These are phyloP conservation scores for Apiotrichum mycotoxinovorans DNA, from an alignment of 1,284 basidiomycete species.

Conservation along the genomic window DNA sequence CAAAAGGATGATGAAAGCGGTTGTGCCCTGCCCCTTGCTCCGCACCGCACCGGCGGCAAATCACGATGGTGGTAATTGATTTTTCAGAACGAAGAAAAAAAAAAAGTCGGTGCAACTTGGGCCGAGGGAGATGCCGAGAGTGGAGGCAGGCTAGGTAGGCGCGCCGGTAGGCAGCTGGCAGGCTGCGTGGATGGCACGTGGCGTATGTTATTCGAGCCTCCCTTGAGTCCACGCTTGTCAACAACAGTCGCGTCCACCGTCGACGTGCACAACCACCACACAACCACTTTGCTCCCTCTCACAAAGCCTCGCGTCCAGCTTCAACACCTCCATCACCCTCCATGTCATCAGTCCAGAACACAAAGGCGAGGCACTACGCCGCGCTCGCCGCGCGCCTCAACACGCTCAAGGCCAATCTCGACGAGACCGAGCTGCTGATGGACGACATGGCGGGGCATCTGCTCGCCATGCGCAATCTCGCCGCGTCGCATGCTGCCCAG, in stretches of 20 bases:
- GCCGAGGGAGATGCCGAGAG: too few relatives aligned
- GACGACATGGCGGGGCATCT: slow-evolving; percentile 37
- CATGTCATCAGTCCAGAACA: slow-evolving; percentile 28
- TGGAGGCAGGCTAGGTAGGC: too few relatives aligned
- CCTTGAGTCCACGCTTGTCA: too few relatives aligned
- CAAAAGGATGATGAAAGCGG: too few relatives aligned
- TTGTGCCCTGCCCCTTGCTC: too few relatives aligned
- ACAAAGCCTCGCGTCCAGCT: neutral
- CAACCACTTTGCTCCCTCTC: neutral
- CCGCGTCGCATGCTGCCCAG: slow-evolving; percentile 44
- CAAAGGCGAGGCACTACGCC: slow-evolving; percentile 47
- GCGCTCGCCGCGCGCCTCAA: slow-evolving; percentile 41
- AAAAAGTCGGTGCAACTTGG: too few relatives aligned
- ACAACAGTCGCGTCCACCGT: too few relatives aligned
- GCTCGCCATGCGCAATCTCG: slow-evolving; percentile 40
- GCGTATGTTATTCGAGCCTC: too few relatives aligned
- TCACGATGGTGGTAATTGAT: neutral
- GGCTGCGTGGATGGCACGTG: too few relatives aligned
- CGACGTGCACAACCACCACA: too few relatives aligned
- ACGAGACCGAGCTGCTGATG: slow-evolving; percentile 40
- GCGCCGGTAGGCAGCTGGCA: too few relatives aligned
- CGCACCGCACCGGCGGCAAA: too few relatives aligned
- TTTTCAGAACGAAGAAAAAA: neutral
- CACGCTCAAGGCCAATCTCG: slow-evolving; percentile 37
- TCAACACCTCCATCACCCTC: neutral